Evolutionary conservation across 2,329 filamentous ascomycete species (phyloP), one percentile per base, ranked within the genome.

Genomic region (Claviceps paspali): DNA sequence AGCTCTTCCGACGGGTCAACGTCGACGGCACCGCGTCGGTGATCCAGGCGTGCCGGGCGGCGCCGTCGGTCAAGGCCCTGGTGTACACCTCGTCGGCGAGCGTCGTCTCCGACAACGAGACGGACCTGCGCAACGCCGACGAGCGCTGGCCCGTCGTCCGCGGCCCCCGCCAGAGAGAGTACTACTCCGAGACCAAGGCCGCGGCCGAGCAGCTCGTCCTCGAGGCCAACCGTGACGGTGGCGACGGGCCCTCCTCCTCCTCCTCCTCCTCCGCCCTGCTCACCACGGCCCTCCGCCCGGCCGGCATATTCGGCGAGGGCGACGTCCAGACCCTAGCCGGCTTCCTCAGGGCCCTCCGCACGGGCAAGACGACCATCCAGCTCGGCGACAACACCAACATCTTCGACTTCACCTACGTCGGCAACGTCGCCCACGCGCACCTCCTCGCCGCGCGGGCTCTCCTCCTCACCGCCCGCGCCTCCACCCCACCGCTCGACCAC

Each of bases 11-110:
- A 49, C 79, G 77, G 55, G 82, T 96, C 53, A 98, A 96, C 56
- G 79, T 94, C 36, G 79, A 85, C 36, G 88, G 88, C 36, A 95
- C 91, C 11, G 68, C 67, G 45, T 77, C 80, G 46, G 71, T 95
- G 34, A 64, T 96, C 38, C 73, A 79, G 26, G 83, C 82, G 12
- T 81, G 81, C 48, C 70, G 72, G 52, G 65, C 72, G 46, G 15
- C 17, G 24, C 15, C 11, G 19, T 29, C 26, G 43, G 85, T 88
- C 50, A 83, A 78, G 60, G 82, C 73, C 1, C 76, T 96, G 45
- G 83, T 96, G 33, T 94, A 88, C 61, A 96, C 88, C 14, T 91
- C 82, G 57, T 91, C 82, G 38, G 82, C 83, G 37, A 92, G 85
- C 42, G 80, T 94, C 43, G 67, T 94, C 45, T 80, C 82, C 53